phyloP scores from a whole-genome alignment of 2,329 filamentous ascomycete genomes.

The Pseudomassariella vexata region DNA sequence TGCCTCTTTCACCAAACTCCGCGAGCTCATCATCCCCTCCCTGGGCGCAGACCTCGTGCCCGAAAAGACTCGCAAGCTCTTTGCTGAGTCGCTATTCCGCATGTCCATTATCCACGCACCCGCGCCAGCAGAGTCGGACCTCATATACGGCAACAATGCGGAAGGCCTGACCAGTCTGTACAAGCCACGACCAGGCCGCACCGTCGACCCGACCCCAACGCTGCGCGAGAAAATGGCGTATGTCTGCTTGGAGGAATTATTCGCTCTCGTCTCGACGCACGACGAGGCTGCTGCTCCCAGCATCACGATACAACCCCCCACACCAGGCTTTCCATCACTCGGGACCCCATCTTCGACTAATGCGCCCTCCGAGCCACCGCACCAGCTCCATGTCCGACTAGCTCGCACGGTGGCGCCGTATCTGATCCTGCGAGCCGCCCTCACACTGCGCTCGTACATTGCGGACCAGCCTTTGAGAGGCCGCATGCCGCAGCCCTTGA shows the following conservation, averaged over 20 bases:
- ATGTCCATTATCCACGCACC: slow-evolving; percentile 75
- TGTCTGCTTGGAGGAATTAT: slow-evolving; percentile 73
- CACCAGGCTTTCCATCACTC: slow-evolving; percentile 32
- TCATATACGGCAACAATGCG: slow-evolving; percentile 45
- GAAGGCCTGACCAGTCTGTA: slow-evolving; percentile 54
- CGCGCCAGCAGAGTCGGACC: slow-evolving; percentile 45
- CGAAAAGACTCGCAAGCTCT: slow-evolving; percentile 61
- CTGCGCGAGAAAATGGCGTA: slow-evolving; percentile 70
- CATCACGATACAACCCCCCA: slow-evolving; percentile 37
- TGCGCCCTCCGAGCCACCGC: slow-evolving; percentile 18
- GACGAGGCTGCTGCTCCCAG: slow-evolving; percentile 29
- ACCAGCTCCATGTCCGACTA: slow-evolving; percentile 49
- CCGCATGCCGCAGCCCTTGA: slow-evolving; percentile 79
- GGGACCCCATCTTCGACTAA: slow-evolving; percentile 12
- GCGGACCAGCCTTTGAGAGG: slow-evolving; percentile 88
- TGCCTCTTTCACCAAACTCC: slow-evolving; percentile 61
- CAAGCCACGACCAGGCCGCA: slow-evolving; percentile 63
- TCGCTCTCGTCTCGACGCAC: slow-evolving; percentile 56
- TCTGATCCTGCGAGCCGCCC: slow-evolving; percentile 72
- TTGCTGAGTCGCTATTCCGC: slow-evolving; percentile 71
- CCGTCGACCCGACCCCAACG: slow-evolving; percentile 60
- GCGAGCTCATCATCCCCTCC: slow-evolving; percentile 65
- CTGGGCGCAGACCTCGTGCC: slow-evolving; percentile 63
- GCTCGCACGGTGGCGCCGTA: slow-evolving; percentile 74
- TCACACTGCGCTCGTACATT: slow-evolving; percentile 78